phyloP scores from a whole-genome alignment of 2,329 filamentous ascomycete genomes.

The Phialophora chinensis region DNA sequence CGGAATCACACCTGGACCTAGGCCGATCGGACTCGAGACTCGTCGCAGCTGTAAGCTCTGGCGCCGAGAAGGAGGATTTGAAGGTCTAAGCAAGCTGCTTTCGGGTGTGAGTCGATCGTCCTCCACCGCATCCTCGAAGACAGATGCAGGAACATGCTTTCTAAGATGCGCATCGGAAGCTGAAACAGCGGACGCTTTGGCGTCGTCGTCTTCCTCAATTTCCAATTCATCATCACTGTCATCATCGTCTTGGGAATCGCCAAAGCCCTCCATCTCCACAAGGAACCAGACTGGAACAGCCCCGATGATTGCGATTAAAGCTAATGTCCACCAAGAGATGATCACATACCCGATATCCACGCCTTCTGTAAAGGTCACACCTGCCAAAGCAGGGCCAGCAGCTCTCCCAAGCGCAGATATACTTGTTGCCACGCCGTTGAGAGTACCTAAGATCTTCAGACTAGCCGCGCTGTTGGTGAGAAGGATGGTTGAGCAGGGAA shows the following conservation, averaged over 20 bases:
- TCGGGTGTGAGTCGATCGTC: constrained; percentile 26
- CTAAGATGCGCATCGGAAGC: constrained; percentile 18
- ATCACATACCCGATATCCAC: constrained; percentile 77
- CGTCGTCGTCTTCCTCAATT: constrained; percentile 10
- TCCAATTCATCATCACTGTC: constrained; percentile 32
- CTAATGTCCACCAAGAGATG: constrained; percentile 81
- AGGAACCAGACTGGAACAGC: constrained; percentile 76
- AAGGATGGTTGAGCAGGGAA: constrained; percentile 87
- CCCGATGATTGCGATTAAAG: constrained; percentile 66
- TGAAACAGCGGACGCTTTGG: constrained; percentile 22
- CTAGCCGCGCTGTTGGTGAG: constrained; percentile 84
- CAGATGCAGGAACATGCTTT: constrained; percentile 10
- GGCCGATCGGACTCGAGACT: constrained; percentile 40
- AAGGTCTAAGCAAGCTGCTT: constrained; percentile 20
- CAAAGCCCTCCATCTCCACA: constrained; percentile 73
- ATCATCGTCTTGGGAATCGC: constrained; percentile 44
- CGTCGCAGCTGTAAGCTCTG: constrained; percentile 32
- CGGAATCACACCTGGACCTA: constrained; percentile 37
- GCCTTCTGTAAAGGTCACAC: constrained; percentile 75
- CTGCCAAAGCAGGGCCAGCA: constrained; percentile 75
- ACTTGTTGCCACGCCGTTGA: constrained; percentile 89
- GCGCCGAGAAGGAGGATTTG: constrained; percentile 18
- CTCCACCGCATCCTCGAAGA: constrained; percentile 25
- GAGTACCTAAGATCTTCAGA: constrained; percentile 77
- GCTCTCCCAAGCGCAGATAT: constrained; percentile 81